Percentiles rank a stretch among this genome's conserved stretches.
Conservation (phyloP, 192 early-diverging fungal genomes). For the Coemansia erecta region DNA sequence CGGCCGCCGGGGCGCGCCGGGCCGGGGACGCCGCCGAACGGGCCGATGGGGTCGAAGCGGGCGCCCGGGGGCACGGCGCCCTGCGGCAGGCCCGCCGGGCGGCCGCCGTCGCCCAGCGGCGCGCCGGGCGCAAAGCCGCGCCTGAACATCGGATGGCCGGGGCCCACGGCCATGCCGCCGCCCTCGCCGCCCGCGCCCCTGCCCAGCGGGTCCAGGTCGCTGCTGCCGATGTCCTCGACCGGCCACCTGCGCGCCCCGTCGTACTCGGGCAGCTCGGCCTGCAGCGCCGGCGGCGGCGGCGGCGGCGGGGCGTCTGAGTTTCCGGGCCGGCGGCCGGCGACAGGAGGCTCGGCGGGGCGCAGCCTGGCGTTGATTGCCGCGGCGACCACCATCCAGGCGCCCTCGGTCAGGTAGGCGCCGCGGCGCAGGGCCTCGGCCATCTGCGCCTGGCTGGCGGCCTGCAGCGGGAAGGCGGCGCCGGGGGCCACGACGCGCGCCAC, state of each 20-base stretch:
- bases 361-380: slow-evolving; percentile 19
- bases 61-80: slow-evolving; percentile 82
- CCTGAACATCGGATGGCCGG: slow-evolving; percentile 85
- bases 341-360: too few species aligned
- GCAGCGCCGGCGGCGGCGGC: too few species aligned
- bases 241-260: neutral
- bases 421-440: neutral
- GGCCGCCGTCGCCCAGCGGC: slow-evolving; percentile 61
- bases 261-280: too few species aligned
- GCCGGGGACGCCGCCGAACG: slow-evolving; percentile 58
- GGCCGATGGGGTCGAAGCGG: slow-evolving; percentile 88
- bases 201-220: slow-evolving; percentile 65
- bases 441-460: neutral
- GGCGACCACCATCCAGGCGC: slow-evolving; percentile 15
- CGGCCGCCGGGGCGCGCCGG: slow-evolving; percentile 5
- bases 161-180: slow-evolving; percentile 85
- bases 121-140: slow-evolving; percentile 46
- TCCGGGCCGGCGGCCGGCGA: neutral
- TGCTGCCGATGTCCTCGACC: slow-evolving; percentile 55
- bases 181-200: slow-evolving; percentile 58
- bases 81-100: slow-evolving; percentile 61
- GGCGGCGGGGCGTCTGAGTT: neutral
- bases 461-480: slow-evolving; percentile 18
- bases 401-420: slow-evolving; percentile 7
- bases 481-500: slow-evolving; percentile 5